These are phyloP conservation scores for Lithospermum erythrorhizon DNA, from an alignment of 257 asterid genomes.

Conservation along the genomic window DNA sequence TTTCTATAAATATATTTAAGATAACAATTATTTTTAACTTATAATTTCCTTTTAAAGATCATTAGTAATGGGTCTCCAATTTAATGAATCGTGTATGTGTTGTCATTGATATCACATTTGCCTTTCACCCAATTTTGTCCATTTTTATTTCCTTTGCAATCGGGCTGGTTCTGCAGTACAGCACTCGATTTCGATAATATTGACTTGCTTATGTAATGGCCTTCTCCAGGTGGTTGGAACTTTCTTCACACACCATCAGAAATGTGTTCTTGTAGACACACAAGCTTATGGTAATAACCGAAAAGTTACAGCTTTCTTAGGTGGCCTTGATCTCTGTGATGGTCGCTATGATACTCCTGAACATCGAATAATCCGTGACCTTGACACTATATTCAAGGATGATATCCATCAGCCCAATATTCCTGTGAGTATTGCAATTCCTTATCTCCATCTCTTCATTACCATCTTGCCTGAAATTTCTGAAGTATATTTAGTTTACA, in stretches of 20 bases:
- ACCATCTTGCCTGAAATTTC: too few relatives aligned
- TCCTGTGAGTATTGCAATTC: slow-evolving; percentile 51
- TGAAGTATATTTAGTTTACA: neutral
- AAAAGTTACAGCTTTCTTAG: slow-evolving; percentile 74
- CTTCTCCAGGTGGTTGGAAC: slow-evolving; percentile 67
- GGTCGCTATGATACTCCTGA: slow-evolving; percentile 96
- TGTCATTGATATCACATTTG: neutral
- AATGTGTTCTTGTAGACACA: slow-evolving; percentile 81
- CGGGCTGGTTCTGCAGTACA: too few relatives aligned
- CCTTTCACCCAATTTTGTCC: neutral
- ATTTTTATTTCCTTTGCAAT: too few relatives aligned
- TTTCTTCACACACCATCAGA: slow-evolving; percentile 89
- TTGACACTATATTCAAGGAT: slow-evolving; percentile 57
- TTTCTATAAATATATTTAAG: neutral
- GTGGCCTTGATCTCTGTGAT: slow-evolving; percentile 93
- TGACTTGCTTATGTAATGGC: slow-evolving; percentile 19
- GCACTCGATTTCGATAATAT: neutral
- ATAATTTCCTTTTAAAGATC: neutral
- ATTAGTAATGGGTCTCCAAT: too few relatives aligned
- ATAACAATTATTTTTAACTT: too few relatives aligned
- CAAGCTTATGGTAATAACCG: slow-evolving; percentile 81
- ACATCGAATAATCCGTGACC: slow-evolving; percentile 61
- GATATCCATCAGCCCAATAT: slow-evolving; percentile 84
- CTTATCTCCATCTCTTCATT: too few relatives aligned
- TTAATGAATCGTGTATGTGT: neutral